These are phyloP conservation scores for Lithospermum erythrorhizon DNA, from an alignment of 257 asterid species.

Conservation along the genomic window DNA sequence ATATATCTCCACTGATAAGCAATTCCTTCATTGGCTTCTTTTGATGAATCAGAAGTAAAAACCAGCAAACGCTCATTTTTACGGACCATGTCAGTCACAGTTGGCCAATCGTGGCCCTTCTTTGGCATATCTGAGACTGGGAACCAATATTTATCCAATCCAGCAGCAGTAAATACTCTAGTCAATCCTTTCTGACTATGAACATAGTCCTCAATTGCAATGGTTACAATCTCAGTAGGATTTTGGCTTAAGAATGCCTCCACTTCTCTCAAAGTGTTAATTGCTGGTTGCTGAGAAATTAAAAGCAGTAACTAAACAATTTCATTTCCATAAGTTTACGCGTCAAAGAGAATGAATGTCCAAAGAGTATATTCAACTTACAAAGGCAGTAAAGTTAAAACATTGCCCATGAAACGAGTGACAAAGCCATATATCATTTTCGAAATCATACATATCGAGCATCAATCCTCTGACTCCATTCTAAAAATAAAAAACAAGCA, in stretches of 20 bases:
- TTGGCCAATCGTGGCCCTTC: slow-evolving; percentile 89
- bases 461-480: slow-evolving; percentile 97
- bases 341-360: slow-evolving; percentile 1
- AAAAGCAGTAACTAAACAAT: slow-evolving; percentile 12
- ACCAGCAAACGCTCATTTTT: slow-evolving; percentile 65
- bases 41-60: slow-evolving; percentile 90
- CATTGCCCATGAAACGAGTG: slow-evolving; percentile 93
- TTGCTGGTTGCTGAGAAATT: slow-evolving; percentile 56
- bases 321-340: not conserved
- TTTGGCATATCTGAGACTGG: slow-evolving; percentile 87
- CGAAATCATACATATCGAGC: slow-evolving; percentile 98
- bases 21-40: slow-evolving; percentile 78
- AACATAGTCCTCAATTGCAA: slow-evolving; percentile 92
- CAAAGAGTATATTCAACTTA: slow-evolving; percentile 23
- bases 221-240: slow-evolving; percentile 79
- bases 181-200: slow-evolving; percentile 79
- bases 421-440: slow-evolving; percentile 93
- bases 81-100: slow-evolving; percentile 55
- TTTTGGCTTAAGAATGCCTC: slow-evolving; percentile 79
- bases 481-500: slow-evolving; percentile 26
- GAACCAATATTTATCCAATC: slow-evolving; percentile 81
- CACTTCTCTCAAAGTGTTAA: slow-evolving; percentile 69
- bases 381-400: slow-evolving; percentile 93
- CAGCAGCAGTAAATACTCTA: slow-evolving; percentile 62
- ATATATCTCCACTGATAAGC: slow-evolving; percentile 96